Evolutionary conservation across 768 basidiomycete species (phyloP), one percentile per base, ranked within the genome.

Genomic region (Boletellus ananas): DNA sequence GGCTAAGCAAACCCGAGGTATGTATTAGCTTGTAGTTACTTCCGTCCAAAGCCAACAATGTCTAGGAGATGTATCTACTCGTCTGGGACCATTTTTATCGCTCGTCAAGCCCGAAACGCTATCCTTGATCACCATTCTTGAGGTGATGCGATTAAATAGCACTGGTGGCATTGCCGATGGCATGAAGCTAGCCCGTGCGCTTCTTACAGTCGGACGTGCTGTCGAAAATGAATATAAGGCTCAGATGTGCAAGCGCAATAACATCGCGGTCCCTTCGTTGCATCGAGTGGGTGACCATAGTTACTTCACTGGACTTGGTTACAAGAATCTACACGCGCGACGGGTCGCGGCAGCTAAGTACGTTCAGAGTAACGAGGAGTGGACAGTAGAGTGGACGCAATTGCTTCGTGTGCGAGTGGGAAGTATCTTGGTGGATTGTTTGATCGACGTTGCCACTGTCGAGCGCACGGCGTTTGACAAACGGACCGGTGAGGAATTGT

Each of bases 161-260:
- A 74, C 79, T 1, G 87, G 90, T 6, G 89, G 90, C 12, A 75
- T 93, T n/a, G 59, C 74, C 0, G 81, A 85, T 35, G 94, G 94
- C 4, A 90, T 95, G 85, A 95, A 96, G 69, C 86, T 91, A 0
- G 79, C 93, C 1, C 77, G 91, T 0, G 90, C 89, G 0, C 74
- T 96, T 51, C 71, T 96, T 18, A 68, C 77, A 0, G 79, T 97
- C 18, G 95, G 94, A 0, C 83, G 79, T 51, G 88, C 87, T 0
- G 81, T 97, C 33, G 95, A 98, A 71, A 77, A 81, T 43, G 94
- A 98, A 72, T 89, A 94, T 74, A 88, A 94, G 66, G 83, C 90
- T 3, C 78, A 88, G 63, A 82, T 91, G 62, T 85, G 84, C 71
- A 81, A 78, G 59, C 75, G 74, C 58, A 77, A 82, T 63, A 73